Conservation (phyloP, 78 protist species). For the Chrysochromulina tobinii region DNA sequence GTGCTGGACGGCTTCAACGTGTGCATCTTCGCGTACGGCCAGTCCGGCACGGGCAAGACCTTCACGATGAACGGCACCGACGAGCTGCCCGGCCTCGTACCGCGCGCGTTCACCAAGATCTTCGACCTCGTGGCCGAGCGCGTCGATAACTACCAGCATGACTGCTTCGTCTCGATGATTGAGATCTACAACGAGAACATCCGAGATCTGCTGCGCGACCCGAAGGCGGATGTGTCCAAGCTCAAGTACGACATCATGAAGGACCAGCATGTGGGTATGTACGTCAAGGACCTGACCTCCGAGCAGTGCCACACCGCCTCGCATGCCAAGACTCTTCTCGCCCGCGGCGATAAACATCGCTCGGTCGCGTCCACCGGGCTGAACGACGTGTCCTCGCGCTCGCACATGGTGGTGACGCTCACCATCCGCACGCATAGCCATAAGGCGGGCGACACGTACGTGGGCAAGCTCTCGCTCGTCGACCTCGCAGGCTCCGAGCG, state of each 20-base stretch:
- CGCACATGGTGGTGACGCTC: slow-evolving; percentile 65
- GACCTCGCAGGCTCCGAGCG: slow-evolving; percentile 91
- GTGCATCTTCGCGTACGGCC: slow-evolving; percentile 50
- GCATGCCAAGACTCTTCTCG: not conserved
- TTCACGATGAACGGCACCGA: slow-evolving; percentile 34
- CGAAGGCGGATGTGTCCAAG: not conserved
- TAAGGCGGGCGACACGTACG: not conserved
- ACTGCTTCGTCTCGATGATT: slow-evolving; percentile 29
- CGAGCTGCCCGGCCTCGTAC: not conserved
- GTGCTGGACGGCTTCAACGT: slow-evolving; percentile 21
- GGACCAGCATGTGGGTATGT: not conserved
- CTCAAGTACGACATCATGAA: not conserved
- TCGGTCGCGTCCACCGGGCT: slow-evolving; percentile 40
- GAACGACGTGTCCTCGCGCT: slow-evolving; percentile 58
- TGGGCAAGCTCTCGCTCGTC: slow-evolving; percentile 63
- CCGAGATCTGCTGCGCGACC: not conserved
- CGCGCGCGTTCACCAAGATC: not conserved
- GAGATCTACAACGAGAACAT: slow-evolving; percentile 41
- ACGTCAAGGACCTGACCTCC: not conserved
- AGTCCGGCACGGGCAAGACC: slow-evolving; percentile 48
- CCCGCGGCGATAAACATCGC: slow-evolving; percentile 12
- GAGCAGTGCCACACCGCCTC: not conserved
- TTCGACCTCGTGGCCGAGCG: not conserved
- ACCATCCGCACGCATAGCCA: not conserved
- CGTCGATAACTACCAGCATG: not conserved